phyloP scores from a whole-genome alignment of 1,284 basidiomycete species.

The Malassezia arunalokei region DNA sequence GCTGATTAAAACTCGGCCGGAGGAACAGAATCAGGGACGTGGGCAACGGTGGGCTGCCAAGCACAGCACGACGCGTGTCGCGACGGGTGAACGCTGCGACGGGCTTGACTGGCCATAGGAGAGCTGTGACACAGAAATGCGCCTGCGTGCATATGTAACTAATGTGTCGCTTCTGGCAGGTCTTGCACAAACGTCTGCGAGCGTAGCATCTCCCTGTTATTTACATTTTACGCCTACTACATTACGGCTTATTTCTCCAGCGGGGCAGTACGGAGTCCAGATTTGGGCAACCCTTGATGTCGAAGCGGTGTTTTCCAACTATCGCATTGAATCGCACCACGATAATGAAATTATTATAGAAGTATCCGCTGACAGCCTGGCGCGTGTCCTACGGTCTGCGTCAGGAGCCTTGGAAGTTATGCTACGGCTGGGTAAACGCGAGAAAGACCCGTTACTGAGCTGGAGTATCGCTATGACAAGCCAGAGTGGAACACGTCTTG shows the following conservation, averaged over 20 bases:
- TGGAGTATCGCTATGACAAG: constrained; percentile 60
- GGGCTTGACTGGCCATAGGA: neutral
- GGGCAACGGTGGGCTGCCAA: too few species aligned
- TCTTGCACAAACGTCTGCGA: constrained; percentile 7
- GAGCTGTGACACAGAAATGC: constrained; percentile 1
- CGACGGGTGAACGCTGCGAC: neutral
- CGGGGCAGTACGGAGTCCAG: constrained; percentile 11
- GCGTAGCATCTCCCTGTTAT: constrained; percentile 2
- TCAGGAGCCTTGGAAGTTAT: constrained; percentile 57
- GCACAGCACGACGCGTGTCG: too few species aligned
- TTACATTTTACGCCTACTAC: constrained; percentile 10
- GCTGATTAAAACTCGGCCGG: neutral
- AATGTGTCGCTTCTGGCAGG: constrained; percentile 10
- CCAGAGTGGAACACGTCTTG: constrained; percentile 43
- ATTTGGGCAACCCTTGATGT: constrained; percentile 42
- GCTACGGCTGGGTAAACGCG: constrained; percentile 72
- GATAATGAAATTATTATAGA: constrained; percentile 68
- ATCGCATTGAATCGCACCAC: constrained; percentile 74
- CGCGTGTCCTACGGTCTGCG: constrained; percentile 56
- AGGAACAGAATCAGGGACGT: neutral
- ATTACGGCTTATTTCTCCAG: constrained; percentile 11
- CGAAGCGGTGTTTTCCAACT: constrained; percentile 63
- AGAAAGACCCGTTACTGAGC: constrained; percentile 59
- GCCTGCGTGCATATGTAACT: constrained; percentile 6
- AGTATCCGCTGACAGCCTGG: constrained; percentile 61